Conservation (phyloP, 352 stramenopile genomes). For the Phytopythium boreale region DNA sequence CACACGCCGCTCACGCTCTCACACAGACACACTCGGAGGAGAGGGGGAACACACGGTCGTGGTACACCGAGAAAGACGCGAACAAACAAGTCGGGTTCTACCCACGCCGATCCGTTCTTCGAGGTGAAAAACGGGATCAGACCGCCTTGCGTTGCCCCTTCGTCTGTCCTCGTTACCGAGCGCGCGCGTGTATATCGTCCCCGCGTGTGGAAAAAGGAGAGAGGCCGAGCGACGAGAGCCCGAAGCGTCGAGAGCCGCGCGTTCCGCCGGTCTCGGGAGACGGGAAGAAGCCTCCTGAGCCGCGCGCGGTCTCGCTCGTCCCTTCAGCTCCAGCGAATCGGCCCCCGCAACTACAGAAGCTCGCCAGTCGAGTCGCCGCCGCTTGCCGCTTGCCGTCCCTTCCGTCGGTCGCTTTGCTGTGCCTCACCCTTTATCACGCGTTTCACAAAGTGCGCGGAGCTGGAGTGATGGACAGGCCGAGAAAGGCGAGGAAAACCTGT, state of each 20-base stretch:
- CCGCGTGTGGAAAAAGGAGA: background rate
- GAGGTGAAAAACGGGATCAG: background rate
- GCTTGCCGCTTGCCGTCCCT: background rate
- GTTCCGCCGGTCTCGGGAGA: background rate
- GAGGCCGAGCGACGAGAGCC: background rate
- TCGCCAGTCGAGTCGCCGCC: background rate
- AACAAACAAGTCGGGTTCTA: constrained; percentile 3
- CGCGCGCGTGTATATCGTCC: background rate
- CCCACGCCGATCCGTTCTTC: constrained; percentile 2
- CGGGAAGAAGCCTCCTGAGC: background rate
- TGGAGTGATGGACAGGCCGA: background rate
- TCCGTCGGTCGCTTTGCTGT: background rate
- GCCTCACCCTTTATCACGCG: constrained; percentile 4
- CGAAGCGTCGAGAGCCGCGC: background rate
- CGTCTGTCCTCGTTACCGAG: background rate
- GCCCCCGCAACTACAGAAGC: background rate
- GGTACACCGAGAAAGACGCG: background rate
- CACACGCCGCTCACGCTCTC: background rate
- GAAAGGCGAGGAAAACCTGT: background rate
- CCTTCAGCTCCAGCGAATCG: background rate
- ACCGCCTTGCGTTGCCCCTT: background rate
- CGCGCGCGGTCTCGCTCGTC: background rate
- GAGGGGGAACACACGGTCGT: background rate
- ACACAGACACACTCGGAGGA: background rate
- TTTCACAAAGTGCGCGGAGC: constrained; percentile 1